A percentile compares a stretch with the other conserved stretches of the same genome.
Conservation (phyloP, 148 eudicot species). For the Rhododendron molle region DNA sequence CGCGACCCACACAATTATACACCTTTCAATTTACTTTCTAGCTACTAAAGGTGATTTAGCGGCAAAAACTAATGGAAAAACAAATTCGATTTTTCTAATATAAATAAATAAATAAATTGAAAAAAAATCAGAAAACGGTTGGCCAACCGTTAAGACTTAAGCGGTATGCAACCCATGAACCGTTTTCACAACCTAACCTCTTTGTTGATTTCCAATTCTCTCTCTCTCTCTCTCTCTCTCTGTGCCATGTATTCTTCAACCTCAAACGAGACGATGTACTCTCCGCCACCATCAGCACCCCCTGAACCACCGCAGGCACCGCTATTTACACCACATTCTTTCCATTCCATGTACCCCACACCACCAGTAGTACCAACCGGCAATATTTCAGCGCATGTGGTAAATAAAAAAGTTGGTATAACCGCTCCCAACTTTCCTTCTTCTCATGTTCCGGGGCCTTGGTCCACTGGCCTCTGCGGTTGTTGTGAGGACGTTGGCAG, state of each 20-base stretch:
- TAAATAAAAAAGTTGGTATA: not conserved
- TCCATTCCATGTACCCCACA: not conserved
- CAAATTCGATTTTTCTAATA: not conserved
- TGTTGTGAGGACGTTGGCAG: not conserved
- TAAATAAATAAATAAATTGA: not conserved
- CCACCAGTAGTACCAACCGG: not conserved
- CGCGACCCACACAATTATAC: too few relatives aligned
- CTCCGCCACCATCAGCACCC: constrained; percentile 13
- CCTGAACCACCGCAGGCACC: constrained; percentile 9
- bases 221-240: constrained; percentile 1
- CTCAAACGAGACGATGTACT: not conserved
- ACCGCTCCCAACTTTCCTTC: not conserved
- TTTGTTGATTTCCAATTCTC: too few relatives aligned
- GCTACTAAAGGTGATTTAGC: not conserved
- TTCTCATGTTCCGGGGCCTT: not conserved
- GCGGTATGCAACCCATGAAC: not conserved
- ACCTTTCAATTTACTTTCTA: too few relatives aligned
- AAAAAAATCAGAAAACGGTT: not conserved
- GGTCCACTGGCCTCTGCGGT: constrained; percentile 7
- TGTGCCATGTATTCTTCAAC: not conserved
- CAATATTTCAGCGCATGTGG: not conserved
- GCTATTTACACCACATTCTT: not conserved
- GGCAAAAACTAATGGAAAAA: not conserved
- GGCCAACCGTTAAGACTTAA: not conserved
- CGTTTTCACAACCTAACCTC: not conserved